phyloP scores from a whole-genome alignment of 306 rosid genomes.

The Dalbergia cultrata region DNA sequence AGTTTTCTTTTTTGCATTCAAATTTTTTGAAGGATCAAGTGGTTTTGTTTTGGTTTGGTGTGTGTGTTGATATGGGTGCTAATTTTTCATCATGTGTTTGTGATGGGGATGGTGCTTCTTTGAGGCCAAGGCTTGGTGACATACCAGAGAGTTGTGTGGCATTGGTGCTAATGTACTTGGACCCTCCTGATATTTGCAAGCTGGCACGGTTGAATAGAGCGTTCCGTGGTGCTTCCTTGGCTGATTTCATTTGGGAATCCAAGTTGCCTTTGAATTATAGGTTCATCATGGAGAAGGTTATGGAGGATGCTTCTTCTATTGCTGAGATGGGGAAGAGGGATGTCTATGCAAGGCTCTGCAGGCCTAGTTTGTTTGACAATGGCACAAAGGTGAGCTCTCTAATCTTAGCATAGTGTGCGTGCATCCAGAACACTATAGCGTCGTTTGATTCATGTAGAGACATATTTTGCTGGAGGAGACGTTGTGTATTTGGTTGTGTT shows the following conservation, averaged over 20 bases:
- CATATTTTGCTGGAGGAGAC: too few relatives aligned
- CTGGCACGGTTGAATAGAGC: constrained; percentile 74
- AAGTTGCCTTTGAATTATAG: constrained; percentile 79
- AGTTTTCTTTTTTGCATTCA: not conserved
- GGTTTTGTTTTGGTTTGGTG: not conserved
- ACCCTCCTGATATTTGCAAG: constrained; percentile 79
- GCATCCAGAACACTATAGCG: too few relatives aligned
- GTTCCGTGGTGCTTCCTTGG: constrained; percentile 79
- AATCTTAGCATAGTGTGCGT: not conserved
- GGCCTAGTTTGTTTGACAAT: constrained; percentile 64
- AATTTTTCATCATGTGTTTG: constrained; percentile 58
- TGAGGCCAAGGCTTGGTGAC: constrained; percentile 72
- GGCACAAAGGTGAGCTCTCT: constrained; percentile 70
- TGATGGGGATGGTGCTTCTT: constrained; percentile 53
- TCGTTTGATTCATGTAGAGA: not conserved
- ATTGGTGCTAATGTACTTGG: constrained; percentile 65
- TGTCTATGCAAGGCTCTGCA: constrained; percentile 74
- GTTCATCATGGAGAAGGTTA: constrained; percentile 63
- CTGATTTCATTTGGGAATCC: constrained; percentile 89
- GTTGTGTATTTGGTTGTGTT: too few relatives aligned
- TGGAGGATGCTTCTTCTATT: constrained; percentile 46
- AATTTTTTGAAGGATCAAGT: constrained; percentile 8
- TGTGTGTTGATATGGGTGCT: constrained; percentile 61
- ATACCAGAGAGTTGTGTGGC: constrained; percentile 91
- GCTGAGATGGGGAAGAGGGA: constrained; percentile 67